A percentile compares a stretch with the other conserved stretches of the same genome.
Conservation (phyloP, 2,329 filamentous ascomycete species). For the Trichophyton equinum region DNA sequence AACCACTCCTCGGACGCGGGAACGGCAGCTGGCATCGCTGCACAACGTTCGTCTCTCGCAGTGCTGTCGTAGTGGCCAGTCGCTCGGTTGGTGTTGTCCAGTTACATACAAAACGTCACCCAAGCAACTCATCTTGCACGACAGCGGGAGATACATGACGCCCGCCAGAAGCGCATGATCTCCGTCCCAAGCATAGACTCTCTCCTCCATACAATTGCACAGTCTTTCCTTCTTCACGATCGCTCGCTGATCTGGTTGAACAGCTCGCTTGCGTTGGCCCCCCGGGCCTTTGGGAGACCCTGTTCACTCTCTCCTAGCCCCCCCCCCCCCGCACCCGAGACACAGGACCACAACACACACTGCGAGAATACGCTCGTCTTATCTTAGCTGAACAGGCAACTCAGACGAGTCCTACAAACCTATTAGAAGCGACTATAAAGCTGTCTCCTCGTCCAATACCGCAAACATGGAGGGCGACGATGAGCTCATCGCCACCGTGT, state of each 20-base stretch:
- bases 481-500: conserved; percentile 62
- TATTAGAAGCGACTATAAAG: not conserved
- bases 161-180: not conserved
- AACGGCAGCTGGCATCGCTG: not conserved
- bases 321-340: not conserved
- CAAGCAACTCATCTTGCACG: not conserved
- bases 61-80: not conserved
- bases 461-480: conserved; percentile 45
- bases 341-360: not conserved
- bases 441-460: not conserved
- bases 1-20: not conserved
- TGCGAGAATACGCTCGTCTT: not conserved
- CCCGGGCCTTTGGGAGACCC: not conserved
- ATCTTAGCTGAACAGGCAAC: not conserved
- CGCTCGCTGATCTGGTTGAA: not conserved
- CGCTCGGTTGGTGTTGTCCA: not conserved
- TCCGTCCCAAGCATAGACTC: not conserved
- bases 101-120: conserved; percentile 2
- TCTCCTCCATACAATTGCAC: not conserved
- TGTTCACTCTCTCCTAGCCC: too few relatives aligned
- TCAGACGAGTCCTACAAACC: not conserved
- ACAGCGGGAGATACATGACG: not conserved
- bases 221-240: not conserved
- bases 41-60: not conserved
- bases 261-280: not conserved